phyloP scores from a whole-genome alignment of 2,329 filamentous ascomycete genomes.

The Penicillium decumbens region DNA sequence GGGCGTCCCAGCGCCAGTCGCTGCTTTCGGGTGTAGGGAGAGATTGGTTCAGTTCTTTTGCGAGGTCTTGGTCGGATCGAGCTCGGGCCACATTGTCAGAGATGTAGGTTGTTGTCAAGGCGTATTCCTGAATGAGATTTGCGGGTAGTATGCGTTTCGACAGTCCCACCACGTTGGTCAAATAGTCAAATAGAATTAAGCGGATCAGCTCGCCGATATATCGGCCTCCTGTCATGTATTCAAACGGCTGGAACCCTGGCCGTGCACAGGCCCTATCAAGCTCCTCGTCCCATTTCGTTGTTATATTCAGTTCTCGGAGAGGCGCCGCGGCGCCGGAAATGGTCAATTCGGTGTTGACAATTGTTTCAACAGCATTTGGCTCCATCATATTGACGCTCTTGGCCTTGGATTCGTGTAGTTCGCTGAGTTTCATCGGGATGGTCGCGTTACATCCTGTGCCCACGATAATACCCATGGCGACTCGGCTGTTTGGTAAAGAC shows the following conservation, averaged over 20 bases:
- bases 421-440: constrained; percentile 62
- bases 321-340: constrained; percentile 70
- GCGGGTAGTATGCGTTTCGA: constrained; percentile 48
- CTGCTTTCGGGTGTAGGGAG: constrained; percentile 46
- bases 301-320: constrained; percentile 54
- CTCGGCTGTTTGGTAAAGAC: constrained; percentile 57
- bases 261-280: constrained; percentile 63
- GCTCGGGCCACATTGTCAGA: constrained; percentile 62
- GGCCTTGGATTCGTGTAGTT: constrained; percentile 61
- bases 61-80: constrained; percentile 47
- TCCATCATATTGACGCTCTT: constrained; percentile 45
- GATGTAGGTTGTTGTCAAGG: constrained; percentile 67
- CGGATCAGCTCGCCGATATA: constrained; percentile 74
- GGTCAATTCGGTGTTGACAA: constrained; percentile 81
- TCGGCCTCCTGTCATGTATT: constrained; percentile 77
- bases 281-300: constrained; percentile 65
- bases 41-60: constrained; percentile 49
- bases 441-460: constrained; percentile 80
- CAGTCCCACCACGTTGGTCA: constrained; percentile 45
- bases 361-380: constrained; percentile 58
- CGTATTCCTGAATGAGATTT: constrained; percentile 55
- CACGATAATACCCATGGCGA: constrained; percentile 74
- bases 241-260: constrained; percentile 74
- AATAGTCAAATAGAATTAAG: constrained; percentile 63
- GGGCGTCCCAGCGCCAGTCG: constrained; percentile 59